Conservation (phyloP, 495 filamentous ascomycete species). For the Evernia prunastri region DNA sequence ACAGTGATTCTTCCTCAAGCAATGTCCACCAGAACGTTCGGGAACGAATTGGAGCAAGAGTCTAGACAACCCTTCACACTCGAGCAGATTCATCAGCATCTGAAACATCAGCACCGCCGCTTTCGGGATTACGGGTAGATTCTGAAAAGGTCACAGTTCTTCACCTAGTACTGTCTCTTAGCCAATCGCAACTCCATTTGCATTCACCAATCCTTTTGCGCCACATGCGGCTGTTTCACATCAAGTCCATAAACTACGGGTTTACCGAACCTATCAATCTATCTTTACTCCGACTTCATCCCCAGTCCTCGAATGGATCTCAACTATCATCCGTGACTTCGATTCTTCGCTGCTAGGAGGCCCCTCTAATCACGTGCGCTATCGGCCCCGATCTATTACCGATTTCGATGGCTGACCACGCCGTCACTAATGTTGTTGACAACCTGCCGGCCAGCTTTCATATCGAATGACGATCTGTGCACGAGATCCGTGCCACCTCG, state of each 20-base stretch:
- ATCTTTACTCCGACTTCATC: neutral
- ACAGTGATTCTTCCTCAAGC: no score
- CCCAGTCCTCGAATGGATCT: neutral
- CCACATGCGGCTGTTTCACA: neutral
- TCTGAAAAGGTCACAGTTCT: neutral
- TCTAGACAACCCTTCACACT: neutral
- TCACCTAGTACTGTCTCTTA: neutral
- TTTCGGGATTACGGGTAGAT: no score
- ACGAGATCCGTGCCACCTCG: neutral
- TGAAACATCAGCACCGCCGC: no score
- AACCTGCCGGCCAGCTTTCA: neutral
- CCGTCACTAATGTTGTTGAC: neutral
- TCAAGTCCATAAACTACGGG: neutral
- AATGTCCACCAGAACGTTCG: no score
- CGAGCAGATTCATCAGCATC: neutral
- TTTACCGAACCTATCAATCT: neutral
- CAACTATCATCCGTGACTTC: neutral
- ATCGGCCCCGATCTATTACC: neutral
- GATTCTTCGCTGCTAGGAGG: neutral
- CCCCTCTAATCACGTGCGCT: neutral
- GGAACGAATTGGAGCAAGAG: neutral
- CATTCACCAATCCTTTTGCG: neutral
- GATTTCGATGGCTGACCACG: neutral
- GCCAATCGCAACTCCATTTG: neutral
- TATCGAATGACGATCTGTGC: neutral